These are phyloP conservation scores for Rhodotorula sp. DNA, from an alignment of 1,284 basidiomycete genomes.

Conservation along the genomic window DNA sequence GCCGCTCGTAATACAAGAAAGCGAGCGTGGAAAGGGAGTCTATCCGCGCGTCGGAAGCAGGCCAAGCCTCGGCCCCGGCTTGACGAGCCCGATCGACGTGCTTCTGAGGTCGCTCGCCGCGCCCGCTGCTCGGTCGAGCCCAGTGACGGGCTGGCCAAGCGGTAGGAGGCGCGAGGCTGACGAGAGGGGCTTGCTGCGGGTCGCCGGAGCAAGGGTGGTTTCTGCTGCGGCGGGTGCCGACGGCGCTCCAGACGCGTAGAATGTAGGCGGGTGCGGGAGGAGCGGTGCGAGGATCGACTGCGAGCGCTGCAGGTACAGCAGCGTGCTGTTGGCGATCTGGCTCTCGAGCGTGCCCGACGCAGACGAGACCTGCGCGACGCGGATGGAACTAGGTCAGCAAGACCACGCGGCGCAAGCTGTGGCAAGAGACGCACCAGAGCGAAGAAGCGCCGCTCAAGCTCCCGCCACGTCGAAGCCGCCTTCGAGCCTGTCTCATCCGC, in stretches of 20 bases:
- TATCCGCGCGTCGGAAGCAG: conserved; percentile 27
- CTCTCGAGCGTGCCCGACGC: background rate
- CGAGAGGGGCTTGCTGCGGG: background rate
- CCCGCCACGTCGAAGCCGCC: background rate
- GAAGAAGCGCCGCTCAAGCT: conserved; percentile 2
- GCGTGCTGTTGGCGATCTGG: background rate
- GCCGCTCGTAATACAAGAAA: too few relatives aligned
- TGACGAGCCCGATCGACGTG: conserved; percentile 21
- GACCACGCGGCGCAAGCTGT: too few relatives aligned
- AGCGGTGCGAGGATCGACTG: conserved; percentile 32
- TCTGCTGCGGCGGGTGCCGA: background rate
- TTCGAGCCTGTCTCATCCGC: background rate
- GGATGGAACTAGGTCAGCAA: background rate
- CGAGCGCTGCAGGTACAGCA: conserved; percentile 31
- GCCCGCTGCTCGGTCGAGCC: background rate
- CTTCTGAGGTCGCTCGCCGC: conserved; percentile 3
- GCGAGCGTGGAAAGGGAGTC: background rate
- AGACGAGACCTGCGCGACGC: background rate
- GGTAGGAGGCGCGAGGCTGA: conserved; percentile 8
- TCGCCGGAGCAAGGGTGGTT: background rate
- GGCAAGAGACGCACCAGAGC: conserved; percentile 5
- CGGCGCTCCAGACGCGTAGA: background rate
- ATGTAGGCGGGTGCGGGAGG: background rate
- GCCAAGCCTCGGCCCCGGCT: conserved; percentile 32
- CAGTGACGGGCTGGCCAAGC: conserved; percentile 5